phyloP scores from a whole-genome alignment of 495 filamentous ascomycete genomes.

The Xylaria flabelliformis region DNA sequence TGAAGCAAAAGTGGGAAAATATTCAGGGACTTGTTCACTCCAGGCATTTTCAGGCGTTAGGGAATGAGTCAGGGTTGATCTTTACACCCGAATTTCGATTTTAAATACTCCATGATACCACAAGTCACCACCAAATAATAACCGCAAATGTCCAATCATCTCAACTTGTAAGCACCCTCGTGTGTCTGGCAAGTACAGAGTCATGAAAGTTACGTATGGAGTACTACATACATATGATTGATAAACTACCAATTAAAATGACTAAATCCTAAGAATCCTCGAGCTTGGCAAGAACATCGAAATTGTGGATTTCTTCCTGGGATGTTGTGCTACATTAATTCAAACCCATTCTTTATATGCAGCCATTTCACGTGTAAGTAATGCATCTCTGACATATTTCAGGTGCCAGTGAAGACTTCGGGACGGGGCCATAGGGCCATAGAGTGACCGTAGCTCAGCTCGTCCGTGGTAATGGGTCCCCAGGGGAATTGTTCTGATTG shows the following conservation, averaged over 20 bases:
- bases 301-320: not conserved
- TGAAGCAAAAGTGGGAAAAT: conserved; percentile 27
- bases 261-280: not conserved
- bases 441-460: not conserved
- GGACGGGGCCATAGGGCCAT: not conserved
- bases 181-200: not conserved
- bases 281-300: not conserved
- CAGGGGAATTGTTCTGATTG: conserved; percentile 9
- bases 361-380: not conserved
- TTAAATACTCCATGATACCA: conserved; percentile 41
- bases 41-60: conserved; percentile 42
- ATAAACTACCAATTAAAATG: not conserved
- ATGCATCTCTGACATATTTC: no score
- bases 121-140: conserved; percentile 29
- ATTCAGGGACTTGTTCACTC: conserved; percentile 25
- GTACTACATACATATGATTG: not conserved
- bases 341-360: not conserved
- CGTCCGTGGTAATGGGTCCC: not conserved
- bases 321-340: not conserved
- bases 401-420: not conserved
- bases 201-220: not conserved
- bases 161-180: not conserved
- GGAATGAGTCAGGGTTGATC: conserved; percentile 32
- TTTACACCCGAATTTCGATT: conserved; percentile 32
- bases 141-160: not conserved